Evolutionary conservation across 352 stramenopile genomes (phyloP).

Genomic region (Phytophthora kernoviae): DNA sequence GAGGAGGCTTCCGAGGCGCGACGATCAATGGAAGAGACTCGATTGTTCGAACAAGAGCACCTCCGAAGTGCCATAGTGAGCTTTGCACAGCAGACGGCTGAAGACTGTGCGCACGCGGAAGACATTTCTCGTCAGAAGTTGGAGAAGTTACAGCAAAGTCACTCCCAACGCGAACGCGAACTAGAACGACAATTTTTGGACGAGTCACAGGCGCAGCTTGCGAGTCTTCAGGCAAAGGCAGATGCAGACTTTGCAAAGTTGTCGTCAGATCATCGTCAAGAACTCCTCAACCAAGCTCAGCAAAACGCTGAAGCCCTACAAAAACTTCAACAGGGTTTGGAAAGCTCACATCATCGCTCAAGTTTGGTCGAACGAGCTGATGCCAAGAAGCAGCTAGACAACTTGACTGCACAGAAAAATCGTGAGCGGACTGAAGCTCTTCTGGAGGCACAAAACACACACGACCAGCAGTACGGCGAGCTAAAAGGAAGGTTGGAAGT

Average conservation of each 20-base stretch:
- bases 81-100: constrained; percentile 11
- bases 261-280: constrained; percentile 20
- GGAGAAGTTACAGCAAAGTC: constrained; percentile 3
- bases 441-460: constrained; percentile 24
- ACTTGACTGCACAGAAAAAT: constrained; percentile 47
- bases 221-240: constrained; percentile 22
- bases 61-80: constrained; percentile 28
- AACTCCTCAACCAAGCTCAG: constrained; percentile 19
- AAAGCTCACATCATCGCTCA: constrained; percentile 31
- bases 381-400: constrained; percentile 34
- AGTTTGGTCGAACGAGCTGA: constrained; percentile 40
- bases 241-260: constrained; percentile 27
- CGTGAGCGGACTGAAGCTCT: constrained; percentile 34
- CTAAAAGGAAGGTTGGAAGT: constrained; percentile 33
- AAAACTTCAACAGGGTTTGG: constrained; percentile 30
- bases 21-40: constrained; percentile 25
- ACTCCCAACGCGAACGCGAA: constrained; percentile 12
- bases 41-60: constrained; percentile 33
- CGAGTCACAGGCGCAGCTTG: constrained; percentile 21
- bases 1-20: constrained; percentile 20
- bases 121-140: constrained; percentile 16
- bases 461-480: constrained; percentile 31
- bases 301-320: constrained; percentile 31
- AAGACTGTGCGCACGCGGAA: constrained; percentile 10
- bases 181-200: constrained; percentile 20